Percentiles rank a stretch among this genome's conserved stretches.
phyloP scores from a whole-genome alignment of 495 filamentous ascomycete species.

The Neurospora tetrasperma region DNA sequence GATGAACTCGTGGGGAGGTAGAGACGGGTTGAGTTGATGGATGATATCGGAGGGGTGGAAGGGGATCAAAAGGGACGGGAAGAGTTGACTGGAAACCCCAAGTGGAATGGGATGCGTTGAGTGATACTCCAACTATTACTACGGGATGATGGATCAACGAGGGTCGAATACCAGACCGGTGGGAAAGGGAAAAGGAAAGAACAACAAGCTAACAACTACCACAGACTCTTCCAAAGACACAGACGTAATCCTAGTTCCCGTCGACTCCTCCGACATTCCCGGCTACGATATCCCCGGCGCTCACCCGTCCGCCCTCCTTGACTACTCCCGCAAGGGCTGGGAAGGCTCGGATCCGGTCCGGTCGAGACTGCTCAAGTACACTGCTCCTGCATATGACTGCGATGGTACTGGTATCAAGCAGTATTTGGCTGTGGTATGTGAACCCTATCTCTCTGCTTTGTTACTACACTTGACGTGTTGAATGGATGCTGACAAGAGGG shows the following conservation, averaged over 20 bases:
- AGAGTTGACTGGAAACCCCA: neutral
- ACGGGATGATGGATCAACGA: neutral
- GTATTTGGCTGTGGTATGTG: neutral
- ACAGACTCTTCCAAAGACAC: neutral
- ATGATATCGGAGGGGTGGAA: neutral
- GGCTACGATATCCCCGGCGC: neutral
- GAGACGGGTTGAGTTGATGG: neutral
- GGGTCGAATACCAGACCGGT: neutral
- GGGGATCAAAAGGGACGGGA: neutral
- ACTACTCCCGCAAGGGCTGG: neutral
- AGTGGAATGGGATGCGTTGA: neutral
- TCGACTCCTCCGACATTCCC: neutral
- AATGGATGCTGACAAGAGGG: neutral
- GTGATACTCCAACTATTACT: neutral
- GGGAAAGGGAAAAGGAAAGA: neutral
- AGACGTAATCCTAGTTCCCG: neutral
- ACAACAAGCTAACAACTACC: neutral
- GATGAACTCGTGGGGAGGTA: neutral
- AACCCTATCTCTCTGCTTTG: neutral
- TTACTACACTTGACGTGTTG: neutral
- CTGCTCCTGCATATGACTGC: neutral
- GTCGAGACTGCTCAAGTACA: neutral
- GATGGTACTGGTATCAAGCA: neutral
- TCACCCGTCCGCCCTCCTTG: neutral
- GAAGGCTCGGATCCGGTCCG: neutral